These are phyloP conservation scores for Arabis hirsuta DNA, from an alignment of 345 rosid species.

Conservation along the genomic window DNA sequence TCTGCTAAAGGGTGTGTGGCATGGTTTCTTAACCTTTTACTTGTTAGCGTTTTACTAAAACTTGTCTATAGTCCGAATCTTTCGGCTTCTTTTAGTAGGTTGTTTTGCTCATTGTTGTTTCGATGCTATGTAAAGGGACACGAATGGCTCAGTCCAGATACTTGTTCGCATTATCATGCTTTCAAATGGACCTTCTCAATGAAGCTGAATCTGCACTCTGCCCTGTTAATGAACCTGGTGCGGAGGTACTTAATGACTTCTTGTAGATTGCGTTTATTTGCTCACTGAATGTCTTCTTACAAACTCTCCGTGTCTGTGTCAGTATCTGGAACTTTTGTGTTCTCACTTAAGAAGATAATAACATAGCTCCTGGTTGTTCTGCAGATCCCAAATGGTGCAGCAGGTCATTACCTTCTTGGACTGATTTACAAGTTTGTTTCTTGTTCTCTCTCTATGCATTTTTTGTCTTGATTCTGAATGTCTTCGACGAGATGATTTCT, in stretches of 20 bases:
- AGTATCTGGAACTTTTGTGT: constrained; percentile 21
- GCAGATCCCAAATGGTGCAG: constrained; percentile 96
- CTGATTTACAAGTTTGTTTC: constrained; percentile 80
- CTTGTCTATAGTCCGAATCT: constrained; percentile 7
- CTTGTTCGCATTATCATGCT: constrained; percentile 96
- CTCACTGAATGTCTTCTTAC: constrained; percentile 10
- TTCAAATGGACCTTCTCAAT: constrained; percentile 91
- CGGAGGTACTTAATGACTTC: constrained; percentile 64
- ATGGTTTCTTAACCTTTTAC: constrained; percentile 11
- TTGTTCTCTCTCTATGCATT: constrained; percentile 18
- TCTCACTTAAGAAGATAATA: constrained; percentile 3
- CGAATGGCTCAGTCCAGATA: constrained; percentile 95
- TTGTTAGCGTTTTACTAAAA: background rate
- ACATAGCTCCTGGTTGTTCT: constrained; percentile 25
- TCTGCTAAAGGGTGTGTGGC: constrained; percentile 73
- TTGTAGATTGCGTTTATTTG: constrained; percentile 20
- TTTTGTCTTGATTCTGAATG: constrained; percentile 20
- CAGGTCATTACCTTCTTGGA: constrained; percentile 98
- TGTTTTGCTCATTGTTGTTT: constrained; percentile 35
- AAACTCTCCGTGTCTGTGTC: background rate
- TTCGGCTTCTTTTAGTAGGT: constrained; percentile 6
- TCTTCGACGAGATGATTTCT: constrained; percentile 24
- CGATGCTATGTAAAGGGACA: constrained; percentile 65
- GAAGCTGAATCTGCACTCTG: constrained; percentile 93
- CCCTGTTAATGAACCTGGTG: constrained; percentile 77